A percentile compares a stretch with the other conserved stretches of the same genome.
Conservation (phyloP, 768 basidiomycete species). For the Amanita pallidorosea region DNA sequence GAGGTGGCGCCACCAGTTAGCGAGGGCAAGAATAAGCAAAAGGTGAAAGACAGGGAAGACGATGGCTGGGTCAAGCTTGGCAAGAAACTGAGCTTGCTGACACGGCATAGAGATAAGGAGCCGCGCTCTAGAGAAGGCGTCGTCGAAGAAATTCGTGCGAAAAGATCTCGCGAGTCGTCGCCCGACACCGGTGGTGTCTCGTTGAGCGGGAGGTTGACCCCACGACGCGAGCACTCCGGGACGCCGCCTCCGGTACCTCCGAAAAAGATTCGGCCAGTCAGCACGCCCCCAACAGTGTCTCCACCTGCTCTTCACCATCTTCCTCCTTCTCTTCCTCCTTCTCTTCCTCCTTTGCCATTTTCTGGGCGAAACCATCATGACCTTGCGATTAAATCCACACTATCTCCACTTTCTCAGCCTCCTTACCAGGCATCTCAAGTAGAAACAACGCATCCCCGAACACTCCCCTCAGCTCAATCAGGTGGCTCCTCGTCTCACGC, state of each 20-base stretch:
- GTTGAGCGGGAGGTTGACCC: background rate
- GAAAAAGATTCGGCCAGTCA: background rate
- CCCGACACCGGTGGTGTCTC: background rate
- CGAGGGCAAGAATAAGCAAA: conserved; percentile 19
- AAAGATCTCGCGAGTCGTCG: background rate
- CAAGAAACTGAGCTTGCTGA: conserved; percentile 45
- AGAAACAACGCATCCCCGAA: background rate
- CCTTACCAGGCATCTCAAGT: background rate
- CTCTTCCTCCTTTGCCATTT: conserved; percentile 1
- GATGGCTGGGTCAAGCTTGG: conserved; percentile 58
- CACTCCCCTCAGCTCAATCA: background rate
- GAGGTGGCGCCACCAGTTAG: background rate
- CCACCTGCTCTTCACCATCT: conserved; percentile 5
- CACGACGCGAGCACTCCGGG: background rate
- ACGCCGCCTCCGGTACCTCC: background rate
- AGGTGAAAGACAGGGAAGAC: conserved; percentile 19
- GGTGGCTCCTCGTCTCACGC: background rate
- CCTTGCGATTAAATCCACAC: background rate
- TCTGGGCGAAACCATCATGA: background rate
- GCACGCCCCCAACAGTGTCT: conserved; percentile 3
- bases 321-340: conserved; percentile 4
- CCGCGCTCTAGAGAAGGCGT: conserved; percentile 11
- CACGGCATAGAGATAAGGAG: conserved; percentile 21
- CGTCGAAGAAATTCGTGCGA: background rate
- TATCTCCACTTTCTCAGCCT: conserved; percentile 2